phyloP scores from a whole-genome alignment of 2,329 filamentous ascomycete genomes.

The Bipolaris oryzae region DNA sequence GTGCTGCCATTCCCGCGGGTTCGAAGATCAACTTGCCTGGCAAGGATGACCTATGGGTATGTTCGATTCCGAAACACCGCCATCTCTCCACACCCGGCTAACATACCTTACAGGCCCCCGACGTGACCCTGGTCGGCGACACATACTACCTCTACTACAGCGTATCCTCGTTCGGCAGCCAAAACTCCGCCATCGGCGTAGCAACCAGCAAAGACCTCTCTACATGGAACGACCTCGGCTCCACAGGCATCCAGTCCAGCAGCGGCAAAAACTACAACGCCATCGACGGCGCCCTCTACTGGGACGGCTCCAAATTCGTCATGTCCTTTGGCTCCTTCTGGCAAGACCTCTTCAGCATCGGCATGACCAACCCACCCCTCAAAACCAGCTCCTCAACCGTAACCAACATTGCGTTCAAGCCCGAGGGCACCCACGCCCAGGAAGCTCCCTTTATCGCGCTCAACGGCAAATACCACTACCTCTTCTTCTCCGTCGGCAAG shows the following conservation, averaged over 20 bases:
- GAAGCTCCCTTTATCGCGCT: constrained; percentile 65
- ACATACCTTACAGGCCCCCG: constrained; percentile 61
- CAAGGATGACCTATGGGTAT: constrained; percentile 58
- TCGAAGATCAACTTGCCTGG: constrained; percentile 55
- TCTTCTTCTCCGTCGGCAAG: constrained; percentile 66
- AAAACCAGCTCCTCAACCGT: constrained; percentile 39
- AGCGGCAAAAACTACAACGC: constrained; percentile 53
- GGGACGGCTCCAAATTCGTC: constrained; percentile 53
- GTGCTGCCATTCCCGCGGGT: constrained; percentile 54
- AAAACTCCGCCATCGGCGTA: constrained; percentile 66
- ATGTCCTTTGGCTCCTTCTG: constrained; percentile 73
- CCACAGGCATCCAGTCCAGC: constrained; percentile 56
- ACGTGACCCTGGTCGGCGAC: constrained; percentile 62
- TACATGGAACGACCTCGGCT: constrained; percentile 65
- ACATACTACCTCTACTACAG: constrained; percentile 71
- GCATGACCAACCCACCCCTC: constrained; percentile 51
- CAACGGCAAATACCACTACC: constrained; percentile 64
- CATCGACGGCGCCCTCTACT: constrained; percentile 60
- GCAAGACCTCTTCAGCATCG: constrained; percentile 66
- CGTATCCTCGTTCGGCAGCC: constrained; percentile 66
- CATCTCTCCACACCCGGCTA: neutral
- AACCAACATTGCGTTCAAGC: constrained; percentile 61
- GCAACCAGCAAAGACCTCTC: constrained; percentile 59
- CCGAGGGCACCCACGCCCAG: constrained; percentile 57
- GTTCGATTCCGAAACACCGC: neutral